These are phyloP conservation scores for Diutina mesorugosa DNA, from an alignment of 1,139 yeast species.

Conservation along the genomic window DNA sequence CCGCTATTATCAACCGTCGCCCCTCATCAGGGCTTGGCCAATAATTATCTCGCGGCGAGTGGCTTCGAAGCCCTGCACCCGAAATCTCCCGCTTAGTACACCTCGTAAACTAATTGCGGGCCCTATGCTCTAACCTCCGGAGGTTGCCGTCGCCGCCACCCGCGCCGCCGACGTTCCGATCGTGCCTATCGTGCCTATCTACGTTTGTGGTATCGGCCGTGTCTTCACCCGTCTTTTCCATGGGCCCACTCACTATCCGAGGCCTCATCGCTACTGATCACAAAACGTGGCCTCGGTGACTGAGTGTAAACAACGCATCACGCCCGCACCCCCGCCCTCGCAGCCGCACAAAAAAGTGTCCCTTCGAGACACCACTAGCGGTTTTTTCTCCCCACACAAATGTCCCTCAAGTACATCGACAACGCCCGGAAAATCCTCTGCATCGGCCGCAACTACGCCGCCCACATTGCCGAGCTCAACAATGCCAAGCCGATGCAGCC, in stretches of 20 bases:
- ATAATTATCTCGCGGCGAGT: not conserved
- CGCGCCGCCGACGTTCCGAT: not conserved
- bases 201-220: not conserved
- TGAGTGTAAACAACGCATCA: too few species aligned
- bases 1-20: not conserved
- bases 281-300: not conserved
- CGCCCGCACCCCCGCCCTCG: not conserved
- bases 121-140: not conserved
- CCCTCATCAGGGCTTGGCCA: not conserved
- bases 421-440: constrained; percentile 75
- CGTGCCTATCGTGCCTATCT: not conserved
- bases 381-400: constrained; percentile 7
- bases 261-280: not conserved
- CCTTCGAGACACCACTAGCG: not conserved
- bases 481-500: constrained; percentile 74
- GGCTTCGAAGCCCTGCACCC: not conserved
- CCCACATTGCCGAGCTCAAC: constrained; percentile 83
- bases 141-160: not conserved
- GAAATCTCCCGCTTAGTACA: not conserved
- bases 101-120: not conserved
- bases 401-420: constrained; percentile 49
- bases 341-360: not conserved
- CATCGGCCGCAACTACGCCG: constrained; percentile 93
- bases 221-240: too few species aligned
- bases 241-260: not conserved